These are phyloP conservation scores for Hypoxylon lenormandii DNA, from an alignment of 495 filamentous ascomycete genomes.

Conservation along the genomic window DNA sequence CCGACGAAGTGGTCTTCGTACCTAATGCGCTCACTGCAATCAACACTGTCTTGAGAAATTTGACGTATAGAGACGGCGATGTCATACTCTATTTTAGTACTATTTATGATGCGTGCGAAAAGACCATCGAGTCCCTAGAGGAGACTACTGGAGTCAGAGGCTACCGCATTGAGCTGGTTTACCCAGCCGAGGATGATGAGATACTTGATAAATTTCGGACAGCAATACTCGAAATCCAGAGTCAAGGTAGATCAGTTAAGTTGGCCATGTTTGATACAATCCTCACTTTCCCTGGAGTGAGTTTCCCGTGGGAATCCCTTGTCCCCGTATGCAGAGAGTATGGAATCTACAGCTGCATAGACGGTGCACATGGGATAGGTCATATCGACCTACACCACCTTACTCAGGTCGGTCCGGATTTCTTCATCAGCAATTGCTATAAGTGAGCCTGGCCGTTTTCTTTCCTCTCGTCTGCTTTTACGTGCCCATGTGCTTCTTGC, in stretches of 20 bases:
- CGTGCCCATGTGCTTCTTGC: neutral
- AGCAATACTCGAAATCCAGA: constrained; percentile 57
- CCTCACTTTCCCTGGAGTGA: constrained; percentile 74
- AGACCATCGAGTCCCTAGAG: constrained; percentile 74
- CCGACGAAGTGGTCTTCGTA: constrained; percentile 76
- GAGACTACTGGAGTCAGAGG: constrained; percentile 63
- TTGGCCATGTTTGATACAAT: constrained; percentile 83
- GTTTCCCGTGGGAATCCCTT: constrained; percentile 79
- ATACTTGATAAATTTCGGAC: constrained; percentile 65
- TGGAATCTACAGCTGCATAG: constrained; percentile 69
- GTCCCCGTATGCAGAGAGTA: constrained; percentile 68
- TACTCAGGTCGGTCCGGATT: constrained; percentile 71
- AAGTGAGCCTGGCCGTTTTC: constrained; percentile 79
- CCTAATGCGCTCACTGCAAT: constrained; percentile 84
- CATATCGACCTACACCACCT: constrained; percentile 74
- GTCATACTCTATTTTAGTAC: constrained; percentile 77
- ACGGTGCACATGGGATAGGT: constrained; percentile 81
- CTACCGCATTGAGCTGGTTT: constrained; percentile 56
- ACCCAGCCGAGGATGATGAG: constrained; percentile 71
- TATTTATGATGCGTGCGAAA: constrained; percentile 81
- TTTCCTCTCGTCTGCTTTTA: neutral
- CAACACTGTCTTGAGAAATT: constrained; percentile 80
- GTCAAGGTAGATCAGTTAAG: constrained; percentile 58
- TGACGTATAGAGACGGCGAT: constrained; percentile 67
- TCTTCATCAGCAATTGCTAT: constrained; percentile 81